Percentiles rank a stretch among this genome's conserved stretches.
Conservation (phyloP, 345 rosid species). For the Ceriops decandra region DNA sequence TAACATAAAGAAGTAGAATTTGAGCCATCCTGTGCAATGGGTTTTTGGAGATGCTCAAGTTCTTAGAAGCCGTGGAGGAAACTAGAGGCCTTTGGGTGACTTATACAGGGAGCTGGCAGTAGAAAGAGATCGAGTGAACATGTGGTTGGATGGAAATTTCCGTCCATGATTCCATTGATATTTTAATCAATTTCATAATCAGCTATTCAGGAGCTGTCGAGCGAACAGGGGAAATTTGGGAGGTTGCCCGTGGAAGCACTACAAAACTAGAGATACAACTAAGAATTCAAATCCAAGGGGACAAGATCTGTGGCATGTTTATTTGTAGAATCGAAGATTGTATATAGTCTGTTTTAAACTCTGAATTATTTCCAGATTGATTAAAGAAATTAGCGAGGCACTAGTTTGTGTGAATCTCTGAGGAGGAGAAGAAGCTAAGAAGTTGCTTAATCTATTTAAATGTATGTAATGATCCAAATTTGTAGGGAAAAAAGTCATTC, state of each 20-base stretch:
- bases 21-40: constrained; percentile 24
- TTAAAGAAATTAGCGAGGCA: background rate
- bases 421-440: constrained; percentile 5
- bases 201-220: constrained; percentile 31
- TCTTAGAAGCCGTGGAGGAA: constrained; percentile 4
- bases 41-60: constrained; percentile 1
- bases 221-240: constrained; percentile 24
- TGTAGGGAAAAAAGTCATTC: too few species aligned
- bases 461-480: too few species aligned
- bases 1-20: constrained; percentile 24
- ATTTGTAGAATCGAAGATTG: constrained; percentile 23
- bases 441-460: background rate
- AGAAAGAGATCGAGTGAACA: constrained; percentile 20
- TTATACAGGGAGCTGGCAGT: constrained; percentile 5
- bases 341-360: background rate
- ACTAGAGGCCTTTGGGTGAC: background rate
- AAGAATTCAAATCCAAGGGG: constrained; percentile 18
- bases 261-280: too few species aligned
- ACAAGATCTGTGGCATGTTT: constrained; percentile 41
- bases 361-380: background rate
- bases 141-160: constrained; percentile 45
- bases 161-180: constrained; percentile 21
- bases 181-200: constrained; percentile 5
- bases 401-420: background rate
- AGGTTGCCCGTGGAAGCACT: too few species aligned